Evolutionary conservation across 2,329 filamentous ascomycete species (phyloP), one percentile per base, ranked within the genome.

Genomic region (Akanthomyces uredinophilus): DNA sequence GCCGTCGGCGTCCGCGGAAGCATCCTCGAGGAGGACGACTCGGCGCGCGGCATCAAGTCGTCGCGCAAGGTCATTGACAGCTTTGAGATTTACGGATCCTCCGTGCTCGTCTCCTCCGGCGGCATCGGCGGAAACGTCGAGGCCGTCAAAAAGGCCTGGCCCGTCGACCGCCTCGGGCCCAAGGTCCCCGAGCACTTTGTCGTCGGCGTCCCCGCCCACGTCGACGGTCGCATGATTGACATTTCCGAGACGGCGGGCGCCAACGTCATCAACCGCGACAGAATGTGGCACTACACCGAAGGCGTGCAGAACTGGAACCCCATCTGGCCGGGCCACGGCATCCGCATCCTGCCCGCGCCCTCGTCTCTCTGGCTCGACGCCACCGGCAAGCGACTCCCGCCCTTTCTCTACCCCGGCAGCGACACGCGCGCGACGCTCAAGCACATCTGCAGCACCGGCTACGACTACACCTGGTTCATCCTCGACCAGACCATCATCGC

Each of bases 211-310:
- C 85, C 85, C 0, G 83, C 82, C 0, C 83, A 87, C 65, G 85
- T 87, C n/a, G 85, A 87, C 65, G 85, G 85, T 2, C 80, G 83
- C 58, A 86, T 87, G 83, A 80, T 87, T 50, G 79, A 74, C 41
- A 86, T 87, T 56, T 71, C 83, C 2, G 79, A 85, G 69, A 59
- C 68, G 1, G 78, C 75, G 1, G 85, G 85, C 10, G 85, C 81
- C 1, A 75, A 78, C 62, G 68, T 86, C 63, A 77, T 87, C 74
- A 87, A 87, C 71, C 78, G 80, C 54, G 85, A 87, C 67, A 75
- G 85, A 49, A 87, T 87, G 84, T 87, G 85, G 85, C 84, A 87
- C 70, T 87, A 87, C 68, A 87, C 83, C 13, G 85, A 87, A 67
- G 85, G 85, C 0, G 70, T 87, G 13, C 75, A 79, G 59, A 87